Percentiles rank a stretch among this genome's conserved stretches.
Conservation (phyloP, 176 grass and related monocot species). For the Alloteropsis semialata region DNA sequence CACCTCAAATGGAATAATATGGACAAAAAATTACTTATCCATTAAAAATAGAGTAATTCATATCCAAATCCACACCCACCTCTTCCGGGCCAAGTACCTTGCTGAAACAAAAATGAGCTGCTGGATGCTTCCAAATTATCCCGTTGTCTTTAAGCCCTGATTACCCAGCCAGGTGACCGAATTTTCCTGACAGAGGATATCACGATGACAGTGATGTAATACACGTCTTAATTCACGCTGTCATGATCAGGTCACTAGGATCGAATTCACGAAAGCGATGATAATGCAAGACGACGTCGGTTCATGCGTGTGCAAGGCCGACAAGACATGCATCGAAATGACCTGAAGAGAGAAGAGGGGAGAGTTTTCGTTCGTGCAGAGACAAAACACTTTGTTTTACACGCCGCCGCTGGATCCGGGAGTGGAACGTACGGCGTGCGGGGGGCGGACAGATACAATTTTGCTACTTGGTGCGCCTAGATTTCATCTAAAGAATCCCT, state of each 20-base stretch:
- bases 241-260: too few species aligned
- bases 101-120: background rate
- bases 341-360: background rate
- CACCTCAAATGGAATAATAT: too few species aligned
- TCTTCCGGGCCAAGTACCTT: background rate
- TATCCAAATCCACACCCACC: too few species aligned
- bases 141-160: background rate
- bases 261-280: background rate
- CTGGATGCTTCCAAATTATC: background rate
- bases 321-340: background rate
- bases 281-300: conserved; percentile 4
- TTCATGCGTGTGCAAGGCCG: background rate
- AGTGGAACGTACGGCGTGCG: background rate
- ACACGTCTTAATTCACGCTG: background rate
- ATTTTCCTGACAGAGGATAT: background rate
- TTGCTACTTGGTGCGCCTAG: background rate
- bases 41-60: too few species aligned
- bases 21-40: too few species aligned
- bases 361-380: background rate
- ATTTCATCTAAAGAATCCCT: background rate
- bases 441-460: background rate
- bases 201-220: conserved; percentile 1
- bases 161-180: background rate
- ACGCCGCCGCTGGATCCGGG: background rate
- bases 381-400: background rate